A percentile compares a stretch with the other conserved stretches of the same genome.
These are phyloP conservation scores for Rhizopus arrhizus DNA, from an alignment of 371 early-diverging fungal genomes.

Conservation along the genomic window DNA sequence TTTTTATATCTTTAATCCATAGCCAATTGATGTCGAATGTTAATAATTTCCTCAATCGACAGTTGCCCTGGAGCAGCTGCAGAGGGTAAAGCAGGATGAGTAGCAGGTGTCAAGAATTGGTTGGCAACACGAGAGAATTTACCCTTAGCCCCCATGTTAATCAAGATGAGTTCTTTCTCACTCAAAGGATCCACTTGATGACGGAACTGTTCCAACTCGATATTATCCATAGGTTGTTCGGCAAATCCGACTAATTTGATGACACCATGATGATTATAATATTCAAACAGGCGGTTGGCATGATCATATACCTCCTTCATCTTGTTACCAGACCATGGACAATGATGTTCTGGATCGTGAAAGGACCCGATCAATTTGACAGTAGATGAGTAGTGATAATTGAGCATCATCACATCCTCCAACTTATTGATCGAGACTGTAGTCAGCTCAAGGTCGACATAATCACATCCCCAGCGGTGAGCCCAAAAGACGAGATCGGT, in stretches of 20 bases:
- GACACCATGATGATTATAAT: conserved; percentile 55
- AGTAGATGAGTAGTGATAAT: conserved; percentile 48
- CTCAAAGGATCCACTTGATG: conserved; percentile 19
- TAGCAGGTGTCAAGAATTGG: conserved; percentile 84
- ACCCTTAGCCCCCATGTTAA: conserved; percentile 90
- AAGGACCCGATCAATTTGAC: conserved; percentile 77
- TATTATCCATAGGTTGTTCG: conserved; percentile 69
- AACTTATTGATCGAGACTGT: conserved; percentile 29
- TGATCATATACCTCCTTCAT: conserved; percentile 52
- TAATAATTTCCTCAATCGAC: conserved; percentile 65
- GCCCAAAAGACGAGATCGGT: conserved; percentile 65
- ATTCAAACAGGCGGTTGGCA: conserved; percentile 25
- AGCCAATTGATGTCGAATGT: conserved; percentile 41
- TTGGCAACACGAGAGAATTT: conserved; percentile 84
- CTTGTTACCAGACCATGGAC: conserved; percentile 53
- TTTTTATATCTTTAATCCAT: conserved; percentile 19
- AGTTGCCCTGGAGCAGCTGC: conserved; percentile 93
- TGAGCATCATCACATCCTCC: conserved; percentile 40
- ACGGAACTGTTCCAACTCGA: conserved; percentile 66
- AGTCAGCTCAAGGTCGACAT: conserved; percentile 86
- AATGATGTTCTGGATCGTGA: conserved; percentile 72
- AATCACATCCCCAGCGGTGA: conserved; percentile 84
- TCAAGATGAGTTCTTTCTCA: conserved; percentile 73
- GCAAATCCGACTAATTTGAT: conserved; percentile 88
- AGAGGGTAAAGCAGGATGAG: conserved; percentile 73